phyloP scores from a whole-genome alignment of 768 basidiomycete species.

The Ramaria sp. region DNA sequence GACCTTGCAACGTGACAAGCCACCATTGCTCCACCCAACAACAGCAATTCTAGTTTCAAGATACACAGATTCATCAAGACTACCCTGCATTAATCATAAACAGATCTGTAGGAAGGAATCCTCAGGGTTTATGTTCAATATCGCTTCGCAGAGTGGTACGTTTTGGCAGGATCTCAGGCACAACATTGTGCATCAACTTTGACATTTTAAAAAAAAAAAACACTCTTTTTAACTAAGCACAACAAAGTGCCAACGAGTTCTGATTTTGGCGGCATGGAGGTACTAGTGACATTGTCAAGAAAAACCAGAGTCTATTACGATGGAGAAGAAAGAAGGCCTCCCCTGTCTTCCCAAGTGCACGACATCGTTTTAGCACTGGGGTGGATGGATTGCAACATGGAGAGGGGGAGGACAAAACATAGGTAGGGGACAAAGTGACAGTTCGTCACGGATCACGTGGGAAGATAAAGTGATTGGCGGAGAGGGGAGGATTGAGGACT shows the following conservation, averaged over 20 bases:
- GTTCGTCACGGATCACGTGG: background rate
- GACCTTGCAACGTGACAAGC: slow-evolving; percentile 7
- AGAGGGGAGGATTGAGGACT: background rate
- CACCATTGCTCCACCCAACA: slow-evolving; percentile 12
- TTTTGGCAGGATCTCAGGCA: too few species aligned
- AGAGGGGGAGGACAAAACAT: background rate
- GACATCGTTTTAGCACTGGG: background rate
- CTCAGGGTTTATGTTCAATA: too few species aligned
- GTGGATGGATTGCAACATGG: background rate
- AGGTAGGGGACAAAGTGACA: background rate
- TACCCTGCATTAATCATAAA: too few species aligned
- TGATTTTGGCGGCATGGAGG: background rate
- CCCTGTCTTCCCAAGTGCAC: background rate
- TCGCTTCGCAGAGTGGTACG: too few species aligned
- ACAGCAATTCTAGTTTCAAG: background rate
- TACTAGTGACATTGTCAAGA: background rate
- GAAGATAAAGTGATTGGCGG: background rate
- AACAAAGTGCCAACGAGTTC: background rate
- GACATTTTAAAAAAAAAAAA: too few species aligned
- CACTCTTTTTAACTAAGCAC: too few species aligned
- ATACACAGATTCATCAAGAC: background rate
- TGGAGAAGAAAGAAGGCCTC: background rate
- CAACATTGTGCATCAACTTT: too few species aligned
- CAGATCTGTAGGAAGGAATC: too few species aligned
- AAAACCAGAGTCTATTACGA: background rate